Base-by-base conservation (phyloP, 257 asterid genomes). In the Phtheirospermum japonicum region DNA sequence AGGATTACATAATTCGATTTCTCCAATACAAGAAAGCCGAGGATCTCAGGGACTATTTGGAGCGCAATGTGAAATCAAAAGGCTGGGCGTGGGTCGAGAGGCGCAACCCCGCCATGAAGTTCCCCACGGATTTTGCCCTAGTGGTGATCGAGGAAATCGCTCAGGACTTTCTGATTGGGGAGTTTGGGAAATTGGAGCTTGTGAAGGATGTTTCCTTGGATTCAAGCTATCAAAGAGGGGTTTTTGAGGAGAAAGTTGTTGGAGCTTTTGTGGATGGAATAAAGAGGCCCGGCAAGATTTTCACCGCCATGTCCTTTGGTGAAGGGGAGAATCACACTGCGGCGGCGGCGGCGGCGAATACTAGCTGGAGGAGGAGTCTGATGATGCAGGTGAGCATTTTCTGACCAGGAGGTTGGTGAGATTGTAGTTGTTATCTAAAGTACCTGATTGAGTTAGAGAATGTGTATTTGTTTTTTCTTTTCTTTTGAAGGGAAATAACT, bases 31-130 rank as follows among this genome's bases (percentile, higher is more conserved):
- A 72, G 73, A 80, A 75, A 52, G 83, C 85, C 19, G 69, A 76
- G 36, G 83, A 82, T 28, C 87, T 75, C 50, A 80, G 63, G 66
- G 78, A 58, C n/a, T 92, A 92, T 80, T 89, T 92, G 32, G 80
- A 75, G 73, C 71, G 69, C 55, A 73, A 75, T 34, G 83, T 92
- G 45, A 74, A 78, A 74, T 85, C 82, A 0, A 32, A 75, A 31
- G 97, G 96, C 7, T 92, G 99, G 99, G 74, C 79, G 68, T 92
- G 99, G 97, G 83, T 92, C 52, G 95, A 80, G 69, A 76, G 99
- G 80, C 77, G 67, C 53, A 92, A 92, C 65, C 84, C 95, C 23
- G 97, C 99, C 2, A 59, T 83, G 76, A 81, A 66, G 66, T 89
- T 85, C 71, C 95, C 95, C 0, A 92, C 99, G 23, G 99, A 92